Percentiles rank a stretch among this genome's conserved stretches.
These are phyloP conservation scores for Beauveria australis DNA, from an alignment of 2,329 filamentous ascomycete species.

Conservation along the genomic window DNA sequence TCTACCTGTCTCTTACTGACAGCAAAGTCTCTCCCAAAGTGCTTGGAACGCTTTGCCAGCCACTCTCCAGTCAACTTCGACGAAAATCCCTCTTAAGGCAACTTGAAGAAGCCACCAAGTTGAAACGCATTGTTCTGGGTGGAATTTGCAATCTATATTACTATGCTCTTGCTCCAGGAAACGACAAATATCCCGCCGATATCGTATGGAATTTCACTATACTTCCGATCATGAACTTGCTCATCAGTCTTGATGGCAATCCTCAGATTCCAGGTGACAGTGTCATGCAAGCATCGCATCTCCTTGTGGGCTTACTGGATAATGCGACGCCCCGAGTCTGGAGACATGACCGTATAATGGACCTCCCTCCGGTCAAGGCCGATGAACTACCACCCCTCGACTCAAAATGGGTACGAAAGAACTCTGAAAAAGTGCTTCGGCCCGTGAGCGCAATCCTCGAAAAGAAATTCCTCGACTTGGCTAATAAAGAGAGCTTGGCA, in stretches of 20 bases:
- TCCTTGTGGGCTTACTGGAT: conserved; percentile 66
- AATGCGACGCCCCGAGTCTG: conserved; percentile 53
- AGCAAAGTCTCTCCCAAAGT: conserved; percentile 40
- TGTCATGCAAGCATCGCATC: conserved; percentile 51
- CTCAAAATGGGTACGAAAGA: conserved; percentile 76
- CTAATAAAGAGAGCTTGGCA: conserved; percentile 45
- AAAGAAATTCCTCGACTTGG: conserved; percentile 53
- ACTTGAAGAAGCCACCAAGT: conserved; percentile 39
- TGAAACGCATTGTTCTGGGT: conserved; percentile 50
- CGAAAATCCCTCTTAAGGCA: conserved; percentile 52
- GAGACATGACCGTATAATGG: conserved; percentile 64
- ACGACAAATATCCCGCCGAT: conserved; percentile 59
- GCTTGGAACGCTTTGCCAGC: conserved; percentile 48
- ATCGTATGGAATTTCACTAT: conserved; percentile 73
- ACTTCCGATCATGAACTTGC: conserved; percentile 50
- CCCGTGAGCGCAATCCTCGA: conserved; percentile 53
- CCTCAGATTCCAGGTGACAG: conserved; percentile 39
- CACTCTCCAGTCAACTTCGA: conserved; percentile 60
- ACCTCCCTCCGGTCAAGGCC: conserved; percentile 47
- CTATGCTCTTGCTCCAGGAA: conserved; percentile 68
- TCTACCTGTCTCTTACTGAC: conserved; percentile 63
- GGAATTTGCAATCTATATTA: conserved; percentile 77
- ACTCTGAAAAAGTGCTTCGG: conserved; percentile 55
- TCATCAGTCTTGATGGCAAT: conserved; percentile 35
- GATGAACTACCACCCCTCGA: conserved; percentile 81